These are phyloP conservation scores for Thinopyrum elongatum DNA, from an alignment of 176 grass and related monocot species.

Conservation along the genomic window DNA sequence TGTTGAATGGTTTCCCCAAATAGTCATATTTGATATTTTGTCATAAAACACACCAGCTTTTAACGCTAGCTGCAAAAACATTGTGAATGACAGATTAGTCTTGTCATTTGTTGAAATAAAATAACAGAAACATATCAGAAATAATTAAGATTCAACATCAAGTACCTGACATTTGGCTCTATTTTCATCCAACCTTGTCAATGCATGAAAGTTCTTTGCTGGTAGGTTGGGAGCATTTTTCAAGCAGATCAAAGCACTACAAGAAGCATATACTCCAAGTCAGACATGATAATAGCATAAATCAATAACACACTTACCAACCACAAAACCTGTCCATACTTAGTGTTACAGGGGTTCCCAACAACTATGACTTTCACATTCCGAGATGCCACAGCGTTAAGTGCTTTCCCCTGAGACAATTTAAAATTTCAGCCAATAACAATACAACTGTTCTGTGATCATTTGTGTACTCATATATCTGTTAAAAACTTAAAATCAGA, in stretches of 20 bases:
- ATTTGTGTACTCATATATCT: background rate
- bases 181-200: conserved; percentile 95
- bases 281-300: conserved; percentile 16
- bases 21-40: conserved; percentile 95
- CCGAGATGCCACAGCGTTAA: conserved; percentile 84
- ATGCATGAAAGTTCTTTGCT: conserved; percentile 86
- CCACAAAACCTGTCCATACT: conserved; percentile 41
- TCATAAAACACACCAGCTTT: conserved; percentile 99
- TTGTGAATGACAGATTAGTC: background rate
- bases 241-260: conserved; percentile 89
- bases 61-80: conserved; percentile 69
- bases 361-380: conserved; percentile 88
- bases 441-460: background rate
- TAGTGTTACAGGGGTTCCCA: conserved; percentile 98
- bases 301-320: conserved; percentile 2
- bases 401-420: conserved; percentile 86
- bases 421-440: conserved; percentile 35
- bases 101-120: conserved; percentile 26
- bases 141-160: background rate
- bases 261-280: conserved; percentile 15
- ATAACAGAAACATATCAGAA: conserved; percentile 1
- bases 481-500: background rate
- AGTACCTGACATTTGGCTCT: conserved; percentile 98
- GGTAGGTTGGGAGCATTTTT: conserved; percentile 91
- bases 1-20: conserved; percentile 98